These are phyloP conservation scores for Diplodia corticola DNA, from an alignment of 2,329 filamentous ascomycete species.

Conservation along the genomic window DNA sequence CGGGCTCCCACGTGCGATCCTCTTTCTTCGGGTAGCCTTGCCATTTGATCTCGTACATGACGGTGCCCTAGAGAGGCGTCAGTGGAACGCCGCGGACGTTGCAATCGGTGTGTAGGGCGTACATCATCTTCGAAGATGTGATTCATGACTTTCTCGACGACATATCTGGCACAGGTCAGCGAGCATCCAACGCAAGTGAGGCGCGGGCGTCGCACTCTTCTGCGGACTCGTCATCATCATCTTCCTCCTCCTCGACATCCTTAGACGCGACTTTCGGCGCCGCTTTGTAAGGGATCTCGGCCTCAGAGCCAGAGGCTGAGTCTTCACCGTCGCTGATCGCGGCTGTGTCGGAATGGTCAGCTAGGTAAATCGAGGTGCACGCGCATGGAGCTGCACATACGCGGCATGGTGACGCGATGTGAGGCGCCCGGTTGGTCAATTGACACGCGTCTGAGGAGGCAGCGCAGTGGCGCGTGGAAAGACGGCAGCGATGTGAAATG, in stretches of 20 bases:
- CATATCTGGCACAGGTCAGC: conserved; percentile 55
- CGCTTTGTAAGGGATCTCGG: conserved; percentile 32
- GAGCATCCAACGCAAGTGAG: neutral
- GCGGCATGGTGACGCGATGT: conserved; percentile 29
- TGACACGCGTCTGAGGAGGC: conserved; percentile 1
- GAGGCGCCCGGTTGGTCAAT: neutral
- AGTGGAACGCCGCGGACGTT: conserved; percentile 23
- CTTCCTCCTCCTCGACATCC: conserved; percentile 26
- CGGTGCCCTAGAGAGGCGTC: conserved; percentile 43
- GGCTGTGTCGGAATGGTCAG: conserved; percentile 31
- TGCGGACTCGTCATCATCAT: conserved; percentile 34
- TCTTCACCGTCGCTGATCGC: conserved; percentile 43
- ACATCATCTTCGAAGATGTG: conserved; percentile 59
- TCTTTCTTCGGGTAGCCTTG: conserved; percentile 69
- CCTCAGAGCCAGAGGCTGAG: conserved; percentile 33
- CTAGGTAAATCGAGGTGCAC: neutral
- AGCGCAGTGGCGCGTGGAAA: neutral
- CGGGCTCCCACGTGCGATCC: conserved; percentile 78
- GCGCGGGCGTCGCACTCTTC: conserved; percentile 44
- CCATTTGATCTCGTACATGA: conserved; percentile 76
- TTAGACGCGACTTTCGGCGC: conserved; percentile 28
- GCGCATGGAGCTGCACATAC: conserved; percentile 25
- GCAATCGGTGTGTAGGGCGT: conserved; percentile 13
- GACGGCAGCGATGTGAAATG: too few relatives aligned
- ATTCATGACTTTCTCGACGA: conserved; percentile 71